Percentiles rank a stretch among this genome's conserved stretches.
These are phyloP conservation scores for Luzula sylvatica DNA, from an alignment of 176 grass and related monocot species.

Conservation along the genomic window DNA sequence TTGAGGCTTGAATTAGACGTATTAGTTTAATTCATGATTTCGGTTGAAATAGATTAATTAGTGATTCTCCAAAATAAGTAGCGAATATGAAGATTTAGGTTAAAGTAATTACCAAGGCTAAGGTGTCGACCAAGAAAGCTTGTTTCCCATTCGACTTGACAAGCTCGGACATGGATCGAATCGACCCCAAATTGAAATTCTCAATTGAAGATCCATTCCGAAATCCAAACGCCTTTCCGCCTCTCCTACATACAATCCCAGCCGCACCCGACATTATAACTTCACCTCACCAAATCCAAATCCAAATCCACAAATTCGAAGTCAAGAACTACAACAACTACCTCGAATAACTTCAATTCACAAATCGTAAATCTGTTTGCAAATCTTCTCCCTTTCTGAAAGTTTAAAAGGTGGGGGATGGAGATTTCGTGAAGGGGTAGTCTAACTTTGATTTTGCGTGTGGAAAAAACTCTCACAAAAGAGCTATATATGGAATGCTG, in stretches of 20 bases:
- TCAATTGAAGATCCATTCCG: constrained; percentile 12
- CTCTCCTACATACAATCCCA: constrained; percentile 17
- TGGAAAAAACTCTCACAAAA: constrained; percentile 8
- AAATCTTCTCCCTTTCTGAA: neutral
- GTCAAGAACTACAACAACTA: neutral
- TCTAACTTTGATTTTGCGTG: constrained; percentile 18
- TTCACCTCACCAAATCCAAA: constrained; percentile 1
- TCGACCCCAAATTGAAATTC: constrained; percentile 14
- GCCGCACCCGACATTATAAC: constrained; percentile 13
- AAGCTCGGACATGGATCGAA: constrained; percentile 65
- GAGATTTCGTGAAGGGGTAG: constrained; percentile 3
- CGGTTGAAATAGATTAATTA: neutral
- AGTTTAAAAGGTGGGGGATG: neutral
- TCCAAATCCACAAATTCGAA: constrained; percentile 10
- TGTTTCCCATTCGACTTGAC: constrained; percentile 73
- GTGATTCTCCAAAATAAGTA: neutral
- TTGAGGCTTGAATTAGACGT: no score
- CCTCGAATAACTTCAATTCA: neutral
- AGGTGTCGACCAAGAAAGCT: constrained; percentile 85
- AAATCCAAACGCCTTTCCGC: constrained; percentile 4
- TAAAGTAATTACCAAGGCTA: constrained; percentile 44
- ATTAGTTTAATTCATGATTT: no score
- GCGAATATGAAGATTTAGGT: neutral
- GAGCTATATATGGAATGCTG: constrained; percentile 13
- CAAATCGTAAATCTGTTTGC: neutral